Conservation (phyloP, 768 basidiomycete genomes). For the Kwoniella newhampshirensis region DNA sequence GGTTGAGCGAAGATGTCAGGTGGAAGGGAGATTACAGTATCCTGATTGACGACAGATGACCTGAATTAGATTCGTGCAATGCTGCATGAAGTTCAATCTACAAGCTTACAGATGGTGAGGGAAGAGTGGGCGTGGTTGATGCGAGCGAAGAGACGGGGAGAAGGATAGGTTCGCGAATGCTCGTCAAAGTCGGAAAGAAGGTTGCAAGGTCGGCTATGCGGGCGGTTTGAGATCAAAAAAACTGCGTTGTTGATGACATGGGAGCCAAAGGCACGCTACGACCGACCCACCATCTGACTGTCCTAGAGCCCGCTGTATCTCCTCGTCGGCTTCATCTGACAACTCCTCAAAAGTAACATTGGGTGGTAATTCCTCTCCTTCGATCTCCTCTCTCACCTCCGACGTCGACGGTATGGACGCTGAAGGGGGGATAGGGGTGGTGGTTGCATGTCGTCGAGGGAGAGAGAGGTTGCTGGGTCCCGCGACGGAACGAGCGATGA, state of each 20-base stretch:
- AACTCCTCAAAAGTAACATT: slow-evolving; percentile 22
- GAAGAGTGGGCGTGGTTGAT: slow-evolving; percentile 38
- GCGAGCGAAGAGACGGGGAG: slow-evolving; percentile 47
- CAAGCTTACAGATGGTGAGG: slow-evolving; percentile 36
- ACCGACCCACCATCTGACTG: slow-evolving; percentile 2
- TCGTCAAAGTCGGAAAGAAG: neutral
- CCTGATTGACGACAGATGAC: slow-evolving; percentile 22
- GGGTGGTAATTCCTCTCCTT: slow-evolving; percentile 11
- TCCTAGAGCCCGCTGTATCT: slow-evolving; percentile 2
- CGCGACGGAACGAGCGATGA: slow-evolving; percentile 27
- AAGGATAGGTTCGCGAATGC: slow-evolving; percentile 29
- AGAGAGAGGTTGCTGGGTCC: slow-evolving; percentile 16
- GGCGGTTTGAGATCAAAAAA: neutral
- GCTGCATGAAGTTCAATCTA: neutral
- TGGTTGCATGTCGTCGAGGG: slow-evolving; percentile 11
- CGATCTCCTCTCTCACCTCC: neutral
- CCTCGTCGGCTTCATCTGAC: slow-evolving; percentile 14
- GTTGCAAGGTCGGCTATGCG: neutral
- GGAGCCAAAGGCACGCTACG: neutral
- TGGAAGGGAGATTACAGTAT: slow-evolving; percentile 53
- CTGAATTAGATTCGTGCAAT: neutral
- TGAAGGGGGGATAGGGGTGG: slow-evolving; percentile 6
- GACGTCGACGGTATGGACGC: neutral
- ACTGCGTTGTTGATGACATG: no score
- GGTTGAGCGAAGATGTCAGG: slow-evolving; percentile 76